Percentiles rank a stretch among this genome's conserved stretches.
Evolutionary conservation across 306 rosid genomes (phyloP).

Genomic region (Styphnolobium japonicum): DNA sequence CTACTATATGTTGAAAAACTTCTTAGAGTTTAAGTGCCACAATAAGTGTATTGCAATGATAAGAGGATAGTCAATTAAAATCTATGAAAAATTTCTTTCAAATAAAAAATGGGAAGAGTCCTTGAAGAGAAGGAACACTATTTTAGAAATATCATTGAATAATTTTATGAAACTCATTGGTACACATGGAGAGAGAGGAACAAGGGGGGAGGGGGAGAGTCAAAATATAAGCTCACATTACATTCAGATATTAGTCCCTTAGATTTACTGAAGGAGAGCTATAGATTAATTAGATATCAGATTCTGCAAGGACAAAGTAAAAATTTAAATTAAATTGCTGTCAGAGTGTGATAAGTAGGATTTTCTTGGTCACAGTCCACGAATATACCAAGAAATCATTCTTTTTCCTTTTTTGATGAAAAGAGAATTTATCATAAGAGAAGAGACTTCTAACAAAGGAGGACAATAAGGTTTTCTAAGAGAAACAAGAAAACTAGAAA

Average conservation of each 20-base stretch:
- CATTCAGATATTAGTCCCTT: neutral
- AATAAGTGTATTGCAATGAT: neutral
- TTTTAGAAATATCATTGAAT: neutral
- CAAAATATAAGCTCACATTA: neutral
- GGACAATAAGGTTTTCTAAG: neutral
- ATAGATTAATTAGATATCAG: slow-evolving; percentile 5
- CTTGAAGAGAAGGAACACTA: neutral
- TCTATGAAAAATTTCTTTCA: neutral
- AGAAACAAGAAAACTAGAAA: neutral
- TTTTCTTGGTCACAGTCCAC: too few species aligned
- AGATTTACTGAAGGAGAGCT: neutral
- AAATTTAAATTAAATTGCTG: neutral
- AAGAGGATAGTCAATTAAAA: neutral
- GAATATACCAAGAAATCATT: too few species aligned
- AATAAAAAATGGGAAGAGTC: neutral
- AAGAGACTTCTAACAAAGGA: neutral
- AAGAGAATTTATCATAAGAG: neutral
- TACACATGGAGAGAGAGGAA: neutral
- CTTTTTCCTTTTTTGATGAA: too few species aligned
- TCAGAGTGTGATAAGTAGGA: too few species aligned
- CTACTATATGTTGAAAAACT: neutral
- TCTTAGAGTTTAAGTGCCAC: neutral
- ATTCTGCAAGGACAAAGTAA: neutral
- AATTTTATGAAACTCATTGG: neutral
- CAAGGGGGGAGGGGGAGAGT: neutral